Evolutionary conservation across 1,284 basidiomycete species (phyloP), one percentile per base, ranked within the genome.

Genomic region (Meira nashicola): DNA sequence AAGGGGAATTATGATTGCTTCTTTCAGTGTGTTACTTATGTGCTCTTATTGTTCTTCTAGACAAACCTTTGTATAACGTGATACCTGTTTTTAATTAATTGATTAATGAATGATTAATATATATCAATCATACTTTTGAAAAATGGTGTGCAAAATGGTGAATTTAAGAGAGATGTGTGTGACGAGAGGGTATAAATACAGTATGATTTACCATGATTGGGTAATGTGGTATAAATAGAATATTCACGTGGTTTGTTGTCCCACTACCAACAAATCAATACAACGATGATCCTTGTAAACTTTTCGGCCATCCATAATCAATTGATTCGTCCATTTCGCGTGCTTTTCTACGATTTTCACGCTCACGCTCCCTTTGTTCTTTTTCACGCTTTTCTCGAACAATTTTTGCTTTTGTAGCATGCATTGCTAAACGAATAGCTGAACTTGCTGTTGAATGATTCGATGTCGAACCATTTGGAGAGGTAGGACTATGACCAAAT

Each of bases 291-390:
- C 56, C 56, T 44, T 58, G 48, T 17, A 58, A 33, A 11, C 37
- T 58, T 17, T 19, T 17, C 11, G 56, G 56, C 56, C 56, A 58
- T 17, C 56, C 56, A 54, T 58, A 58, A 54, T 58, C 56, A 17
- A 58, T 15, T 6, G 19, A 46, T 25, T 58, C 56, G 37, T 58
- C 51, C 12, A 54, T 39, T 12, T 56, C 41, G n/a, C 28, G 14
- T n/a, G 21, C 38, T 33, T 55, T 55, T 15, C 14, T 52, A 15
- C 15, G 15, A 28, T 39, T 41, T 19, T 17, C 43, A 14, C 21
- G n/a, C 28, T 56, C 55, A 23, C 11, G 33, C 19, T 57, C 55
- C 38, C 25, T 49, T 14, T 43, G 21, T 19, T 49, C 47, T 50
- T 49, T 53, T 15, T 11, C 12, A n/a, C 25, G 23, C 15, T 38